phyloP scores from a whole-genome alignment of 169 alveolate species.

The Cryptosporidium ryanae region DNA sequence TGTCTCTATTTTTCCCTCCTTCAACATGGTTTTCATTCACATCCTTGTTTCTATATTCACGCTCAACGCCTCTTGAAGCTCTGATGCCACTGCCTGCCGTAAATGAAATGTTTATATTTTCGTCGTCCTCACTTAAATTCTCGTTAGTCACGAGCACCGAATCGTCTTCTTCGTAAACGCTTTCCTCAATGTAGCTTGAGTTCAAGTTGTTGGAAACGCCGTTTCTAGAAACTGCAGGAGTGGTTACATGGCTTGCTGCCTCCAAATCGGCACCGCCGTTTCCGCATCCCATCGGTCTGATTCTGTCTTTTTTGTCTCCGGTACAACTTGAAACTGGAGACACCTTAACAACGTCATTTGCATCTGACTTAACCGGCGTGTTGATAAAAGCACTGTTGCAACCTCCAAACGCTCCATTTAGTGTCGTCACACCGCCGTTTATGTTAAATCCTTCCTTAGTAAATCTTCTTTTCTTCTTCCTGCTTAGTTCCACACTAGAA shows the following conservation, averaged over 20 bases:
- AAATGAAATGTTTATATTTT: conserved; percentile 4
- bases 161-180: conserved; percentile 6
- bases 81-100: not conserved
- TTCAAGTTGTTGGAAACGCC: conserved; percentile 5
- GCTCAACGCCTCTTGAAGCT: not conserved
- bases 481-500: conserved; percentile 32
- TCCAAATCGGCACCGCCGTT: not conserved
- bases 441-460: conserved; percentile 59
- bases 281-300: not conserved
- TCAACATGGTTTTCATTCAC: not conserved
- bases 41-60: not conserved
- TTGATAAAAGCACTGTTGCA: not conserved
- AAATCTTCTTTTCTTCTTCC: conserved; percentile 70
- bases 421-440: no score
- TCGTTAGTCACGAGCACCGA: conserved; percentile 51
- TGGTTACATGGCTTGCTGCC: no score
- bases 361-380: not conserved
- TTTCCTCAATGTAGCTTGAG: not conserved
- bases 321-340: not conserved
- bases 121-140: conserved; percentile 61
- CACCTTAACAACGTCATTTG: not conserved
- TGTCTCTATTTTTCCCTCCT: no score
- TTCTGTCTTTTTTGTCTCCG: not conserved
- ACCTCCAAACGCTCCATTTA: no score
- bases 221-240: not conserved